A percentile compares a stretch with the other conserved stretches of the same genome.
These are phyloP conservation scores for Saturnispora halmiae DNA, from an alignment of 805 yeast species.

Conservation along the genomic window DNA sequence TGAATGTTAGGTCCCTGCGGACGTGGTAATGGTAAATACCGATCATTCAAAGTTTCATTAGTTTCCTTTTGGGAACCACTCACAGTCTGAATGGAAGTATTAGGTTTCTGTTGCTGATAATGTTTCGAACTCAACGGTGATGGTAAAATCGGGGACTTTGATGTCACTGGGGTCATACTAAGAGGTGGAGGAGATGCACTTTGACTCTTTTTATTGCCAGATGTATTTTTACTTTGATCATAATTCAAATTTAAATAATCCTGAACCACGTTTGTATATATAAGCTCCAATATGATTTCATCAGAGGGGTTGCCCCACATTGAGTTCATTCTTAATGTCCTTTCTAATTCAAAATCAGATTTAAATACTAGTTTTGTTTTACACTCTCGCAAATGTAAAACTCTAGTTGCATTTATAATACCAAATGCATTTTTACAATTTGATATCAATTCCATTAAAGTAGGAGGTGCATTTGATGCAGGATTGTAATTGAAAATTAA, in stretches of 20 bases:
- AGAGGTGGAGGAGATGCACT: neutral
- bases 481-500: constrained; percentile 61
- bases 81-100: no score
- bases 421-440: constrained; percentile 69
- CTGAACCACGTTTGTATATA: constrained; percentile 21
- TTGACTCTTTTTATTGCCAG: constrained; percentile 4
- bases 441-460: constrained; percentile 64
- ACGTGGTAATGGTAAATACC: constrained; percentile 15
- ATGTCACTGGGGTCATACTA: constrained; percentile 1
- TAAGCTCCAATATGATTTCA: constrained; percentile 35
- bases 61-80: neutral
- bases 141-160: neutral
- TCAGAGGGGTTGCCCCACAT: constrained; percentile 14
- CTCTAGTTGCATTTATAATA: constrained; percentile 31
- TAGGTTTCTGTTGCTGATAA: no score
- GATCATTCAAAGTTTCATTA: constrained; percentile 7
- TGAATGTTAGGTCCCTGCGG: constrained; percentile 10
- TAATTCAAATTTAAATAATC: constrained; percentile 24
- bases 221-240: constrained; percentile 15
- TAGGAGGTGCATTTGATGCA: constrained; percentile 68
- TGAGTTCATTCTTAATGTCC: constrained; percentile 28
- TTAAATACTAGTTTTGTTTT: constrained; percentile 28
- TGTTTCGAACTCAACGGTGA: no score
- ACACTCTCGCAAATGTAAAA: constrained; percentile 30
- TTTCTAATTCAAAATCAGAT: constrained; percentile 40